Base-by-base conservation (phyloP, 2,329 filamentous ascomycete genomes). In the Sarocladium strictum region DNA sequence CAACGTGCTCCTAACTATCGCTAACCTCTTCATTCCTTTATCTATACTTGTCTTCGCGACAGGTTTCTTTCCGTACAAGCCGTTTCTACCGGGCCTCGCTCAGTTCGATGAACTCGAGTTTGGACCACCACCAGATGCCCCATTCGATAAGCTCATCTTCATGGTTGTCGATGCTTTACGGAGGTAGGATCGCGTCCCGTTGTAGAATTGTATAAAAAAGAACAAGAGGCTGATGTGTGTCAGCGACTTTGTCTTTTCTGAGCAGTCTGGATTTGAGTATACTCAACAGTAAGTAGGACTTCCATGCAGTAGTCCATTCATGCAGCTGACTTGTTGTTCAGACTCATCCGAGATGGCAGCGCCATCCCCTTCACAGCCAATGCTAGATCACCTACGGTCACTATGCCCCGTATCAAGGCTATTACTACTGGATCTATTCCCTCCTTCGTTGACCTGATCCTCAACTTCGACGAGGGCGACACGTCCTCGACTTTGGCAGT, bases 391-490 rank as follows among this genome's bases (percentile, higher is more conserved):
- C 94, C 94, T 2, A 99, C 94, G 7, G 93, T 99, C 58, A 99
- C 94, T 17, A 97, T 99, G 94, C 94, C 94, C 40, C 86, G 93
- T 58, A 85, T 99, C 64, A 99, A 99, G 73, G 91, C 94, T 50
- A 91, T 99, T 59, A 99, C 94, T 1, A 97, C 94, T 1, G 94
- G 94, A 58, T 97, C 93, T 1, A 94, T 96, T n/a, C 94, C 94
- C 2, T 97, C 93, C 2, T 99, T 99, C 69, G 83, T 97, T 57
- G 94, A 99, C 69, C 87, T 97, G 15, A 96, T 99, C 58, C 79
- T 99, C 56, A 99, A 97, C 66, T 90, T 99, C 67, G 90, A 95
- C 60, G 94, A 99, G 71, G 91, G 86, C 17, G 94, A 99, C 67
- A 93, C 90, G 2, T 87, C 88, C 14, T 96, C 94, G 1, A 93